Evolutionary conservation across 2,329 filamentous ascomycete genomes (phyloP).

Genomic region (Trichoderma pleuroti): DNA sequence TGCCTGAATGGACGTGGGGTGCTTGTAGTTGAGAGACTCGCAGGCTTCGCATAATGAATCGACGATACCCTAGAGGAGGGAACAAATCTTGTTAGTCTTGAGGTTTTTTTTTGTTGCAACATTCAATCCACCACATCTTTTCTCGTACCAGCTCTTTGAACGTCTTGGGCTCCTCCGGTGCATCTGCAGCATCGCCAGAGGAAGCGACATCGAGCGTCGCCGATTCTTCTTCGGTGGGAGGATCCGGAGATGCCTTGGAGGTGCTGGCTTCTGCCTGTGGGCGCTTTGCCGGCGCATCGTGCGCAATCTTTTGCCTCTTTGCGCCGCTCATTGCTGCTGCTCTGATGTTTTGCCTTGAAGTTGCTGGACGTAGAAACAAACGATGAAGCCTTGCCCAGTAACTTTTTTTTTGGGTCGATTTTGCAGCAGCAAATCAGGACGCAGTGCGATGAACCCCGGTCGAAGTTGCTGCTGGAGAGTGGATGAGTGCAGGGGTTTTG

Average conservation of each 20-base stretch:
- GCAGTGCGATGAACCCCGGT: slow-evolving; percentile 2
- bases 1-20: slow-evolving; percentile 83
- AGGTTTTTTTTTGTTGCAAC: not conserved
- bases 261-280: not conserved
- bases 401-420: slow-evolving; percentile 10
- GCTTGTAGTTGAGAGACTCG: slow-evolving; percentile 73
- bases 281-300: slow-evolving; percentile 26
- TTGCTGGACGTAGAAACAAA: slow-evolving; percentile 3
- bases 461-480: not conserved
- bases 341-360: slow-evolving; percentile 21
- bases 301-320: slow-evolving; percentile 43
- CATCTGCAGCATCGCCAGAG: slow-evolving; percentile 32
- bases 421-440: slow-evolving; percentile 10
- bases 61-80: slow-evolving; percentile 63
- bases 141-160: slow-evolving; percentile 60
- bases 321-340: slow-evolving; percentile 34
- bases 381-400: not conserved
- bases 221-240: slow-evolving; percentile 33
- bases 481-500: not conserved
- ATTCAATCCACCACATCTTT: not conserved
- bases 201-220: slow-evolving; percentile 34
- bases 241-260: slow-evolving; percentile 21
- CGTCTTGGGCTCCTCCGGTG: slow-evolving; percentile 47
- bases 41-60: slow-evolving; percentile 89
- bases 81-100: slow-evolving; percentile 19